Percentiles rank a stretch among this genome's conserved stretches.
These are phyloP conservation scores for Alternaria viburni DNA, from an alignment of 2,329 filamentous ascomycete species.

Conservation along the genomic window DNA sequence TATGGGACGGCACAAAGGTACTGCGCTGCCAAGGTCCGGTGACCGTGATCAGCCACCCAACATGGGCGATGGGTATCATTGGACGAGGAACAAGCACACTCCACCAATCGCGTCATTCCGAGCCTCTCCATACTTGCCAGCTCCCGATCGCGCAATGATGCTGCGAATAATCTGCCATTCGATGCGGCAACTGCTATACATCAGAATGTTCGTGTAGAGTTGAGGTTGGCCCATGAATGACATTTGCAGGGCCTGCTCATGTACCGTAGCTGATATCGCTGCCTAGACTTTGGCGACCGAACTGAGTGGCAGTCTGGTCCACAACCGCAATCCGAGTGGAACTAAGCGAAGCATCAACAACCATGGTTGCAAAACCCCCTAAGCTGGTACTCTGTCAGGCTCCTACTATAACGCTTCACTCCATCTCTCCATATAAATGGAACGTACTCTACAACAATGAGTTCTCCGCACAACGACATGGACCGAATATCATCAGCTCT, in stretches of 20 bases:
- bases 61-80: neutral
- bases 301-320: neutral
- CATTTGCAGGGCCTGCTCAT: neutral
- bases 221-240: neutral
- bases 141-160: neutral
- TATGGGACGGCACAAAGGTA: neutral
- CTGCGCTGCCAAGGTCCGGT: neutral
- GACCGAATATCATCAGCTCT: neutral
- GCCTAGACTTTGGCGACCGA: neutral
- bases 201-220: neutral
- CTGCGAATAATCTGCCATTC: neutral
- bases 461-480: neutral
- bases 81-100: neutral
- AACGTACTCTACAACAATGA: neutral
- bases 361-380: neutral
- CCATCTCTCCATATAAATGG: neutral
- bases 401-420: neutral
- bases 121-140: neutral
- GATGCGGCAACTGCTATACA: neutral
- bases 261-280: neutral
- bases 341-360: neutral
- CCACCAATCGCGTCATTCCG: neutral
- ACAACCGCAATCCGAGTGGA: neutral
- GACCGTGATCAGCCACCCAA: neutral
- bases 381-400: neutral